Base-by-base conservation (phyloP, 129 eudicot genomes). In the Centella asiatica region DNA sequence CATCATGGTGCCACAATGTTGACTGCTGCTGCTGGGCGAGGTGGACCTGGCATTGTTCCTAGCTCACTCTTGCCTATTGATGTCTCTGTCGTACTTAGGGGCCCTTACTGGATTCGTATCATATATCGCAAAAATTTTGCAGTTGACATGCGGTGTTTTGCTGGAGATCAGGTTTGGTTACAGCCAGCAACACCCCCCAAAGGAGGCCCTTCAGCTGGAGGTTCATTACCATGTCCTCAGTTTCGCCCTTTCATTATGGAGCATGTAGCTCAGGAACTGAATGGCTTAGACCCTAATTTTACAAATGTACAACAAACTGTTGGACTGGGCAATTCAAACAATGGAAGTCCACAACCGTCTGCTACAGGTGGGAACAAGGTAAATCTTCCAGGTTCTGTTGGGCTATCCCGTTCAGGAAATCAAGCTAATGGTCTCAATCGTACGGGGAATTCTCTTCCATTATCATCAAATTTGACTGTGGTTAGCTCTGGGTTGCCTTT, bases 161-260 rank as follows among this genome's bases (percentile, higher is more conserved):
- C 96, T 64, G 99, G 99, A 64, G 99, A 93, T 70, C 99, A 93
- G 76, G 99, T 93, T 24, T 93, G 99, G 99, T 73, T 93, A 75
- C 99, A 93, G 69, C 99, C 99, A 27, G 99, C 99, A 66, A 93
- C 99, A 19, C 99, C 99, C 3, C 99, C 99, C 10, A 93, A 88
- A 76, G 96, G 87, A 5, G 99, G 99, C 9, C 88, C 89, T 29
- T 69, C 96, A n/a, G 90, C 74, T 26, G 99, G 99, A 40, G 99
- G 99, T 31, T 93, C 99, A 18, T 78, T 93, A 68, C 96, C 99
- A 4, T 93, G 99, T 70, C 99, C 99, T 0, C 99, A 93, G 25
- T 93, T 93, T 78, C 85, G 99, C 29, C 99, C 99, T 44, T 93
- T 93, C 81, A 93, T 93, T 57, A 93, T 93, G 99, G 99, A 93